Evolutionary conservation across 208 protist species (phyloP).

Genomic region (Leishmania martiniquensis): DNA sequence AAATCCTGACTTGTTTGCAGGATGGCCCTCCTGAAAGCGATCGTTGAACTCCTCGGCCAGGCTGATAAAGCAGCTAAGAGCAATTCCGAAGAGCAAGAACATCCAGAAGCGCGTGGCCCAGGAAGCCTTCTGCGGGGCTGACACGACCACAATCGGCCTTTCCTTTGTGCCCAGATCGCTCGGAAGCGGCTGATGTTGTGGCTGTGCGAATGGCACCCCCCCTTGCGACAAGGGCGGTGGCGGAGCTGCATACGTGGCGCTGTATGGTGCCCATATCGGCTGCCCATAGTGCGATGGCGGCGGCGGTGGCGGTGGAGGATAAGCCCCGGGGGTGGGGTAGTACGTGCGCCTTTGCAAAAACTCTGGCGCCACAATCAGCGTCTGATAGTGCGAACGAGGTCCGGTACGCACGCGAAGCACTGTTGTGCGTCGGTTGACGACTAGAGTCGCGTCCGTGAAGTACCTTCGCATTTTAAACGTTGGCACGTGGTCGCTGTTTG

Average conservation of each 20-base stretch:
- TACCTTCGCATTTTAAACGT: slow-evolving; percentile 20
- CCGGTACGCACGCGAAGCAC: slow-evolving; percentile 18
- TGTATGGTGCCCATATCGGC: slow-evolving; percentile 24
- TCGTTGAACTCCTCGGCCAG: slow-evolving; percentile 35
- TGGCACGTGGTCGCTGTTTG: not conserved
- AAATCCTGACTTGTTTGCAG: slow-evolving; percentile 27
- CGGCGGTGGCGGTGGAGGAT: slow-evolving; percentile 49
- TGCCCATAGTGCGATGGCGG: slow-evolving; percentile 28
- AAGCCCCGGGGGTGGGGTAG: slow-evolving; percentile 31
- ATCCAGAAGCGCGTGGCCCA: slow-evolving; percentile 73
- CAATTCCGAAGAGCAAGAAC: slow-evolving; percentile 77
- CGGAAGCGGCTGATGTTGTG: slow-evolving; percentile 21
- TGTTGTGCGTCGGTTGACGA: slow-evolving; percentile 22
- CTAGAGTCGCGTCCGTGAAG: slow-evolving; percentile 12
- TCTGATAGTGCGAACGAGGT: slow-evolving; percentile 3
- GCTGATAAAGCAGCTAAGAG: slow-evolving; percentile 61
- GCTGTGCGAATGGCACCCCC: slow-evolving; percentile 16
- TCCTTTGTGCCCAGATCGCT: slow-evolving; percentile 76
- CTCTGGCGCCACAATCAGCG: slow-evolving; percentile 33
- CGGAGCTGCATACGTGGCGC: slow-evolving; percentile 11
- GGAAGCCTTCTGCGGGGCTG: slow-evolving; percentile 65
- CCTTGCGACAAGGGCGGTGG: slow-evolving; percentile 26
- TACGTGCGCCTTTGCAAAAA: slow-evolving; percentile 38
- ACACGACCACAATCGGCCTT: slow-evolving; percentile 78
- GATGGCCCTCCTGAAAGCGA: slow-evolving; percentile 41